A percentile compares a stretch with the other conserved stretches of the same genome.
Evolutionary conservation across 2,329 filamentous ascomycete genomes (phyloP).

Genomic region (Aspergillus sp.): DNA sequence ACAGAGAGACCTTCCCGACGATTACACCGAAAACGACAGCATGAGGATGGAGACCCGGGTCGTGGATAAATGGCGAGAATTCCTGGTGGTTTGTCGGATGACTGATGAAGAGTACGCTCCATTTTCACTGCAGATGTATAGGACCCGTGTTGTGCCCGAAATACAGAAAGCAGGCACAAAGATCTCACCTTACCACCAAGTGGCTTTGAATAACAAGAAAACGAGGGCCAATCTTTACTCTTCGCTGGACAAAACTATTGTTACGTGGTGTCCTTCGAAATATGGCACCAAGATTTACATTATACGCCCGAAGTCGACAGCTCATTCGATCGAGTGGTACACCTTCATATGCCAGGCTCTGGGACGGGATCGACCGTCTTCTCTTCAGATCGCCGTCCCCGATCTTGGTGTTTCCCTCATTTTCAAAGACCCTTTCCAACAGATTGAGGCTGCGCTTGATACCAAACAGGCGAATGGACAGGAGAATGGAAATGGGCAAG

Average conservation of each 20-base stretch:
- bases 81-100: constrained; percentile 53
- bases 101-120: constrained; percentile 47
- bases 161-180: constrained; percentile 47
- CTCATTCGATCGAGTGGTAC: constrained; percentile 60
- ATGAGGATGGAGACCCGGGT: constrained; percentile 50
- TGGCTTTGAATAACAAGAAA: constrained; percentile 46
- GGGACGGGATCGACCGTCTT: constrained; percentile 49
- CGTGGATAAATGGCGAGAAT: constrained; percentile 59
- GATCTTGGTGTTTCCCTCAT: constrained; percentile 53
- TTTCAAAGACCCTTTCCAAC: constrained; percentile 53
- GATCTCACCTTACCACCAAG: constrained; percentile 49
- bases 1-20: constrained; percentile 46
- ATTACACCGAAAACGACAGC: constrained; percentile 58
- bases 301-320: constrained; percentile 52
- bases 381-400: constrained; percentile 54
- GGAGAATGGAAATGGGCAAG: constrained; percentile 40
- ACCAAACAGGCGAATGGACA: constrained; percentile 36
- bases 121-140: constrained; percentile 53
- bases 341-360: constrained; percentile 55
- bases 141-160: constrained; percentile 55
- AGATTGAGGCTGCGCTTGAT: constrained; percentile 36
- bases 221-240: constrained; percentile 57
- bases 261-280: constrained; percentile 51
- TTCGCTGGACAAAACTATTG: constrained; percentile 58
- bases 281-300: constrained; percentile 53